Evolutionary conservation across 148 eudicot genomes (phyloP).

Genomic region (Dianthus caryophyllus): DNA sequence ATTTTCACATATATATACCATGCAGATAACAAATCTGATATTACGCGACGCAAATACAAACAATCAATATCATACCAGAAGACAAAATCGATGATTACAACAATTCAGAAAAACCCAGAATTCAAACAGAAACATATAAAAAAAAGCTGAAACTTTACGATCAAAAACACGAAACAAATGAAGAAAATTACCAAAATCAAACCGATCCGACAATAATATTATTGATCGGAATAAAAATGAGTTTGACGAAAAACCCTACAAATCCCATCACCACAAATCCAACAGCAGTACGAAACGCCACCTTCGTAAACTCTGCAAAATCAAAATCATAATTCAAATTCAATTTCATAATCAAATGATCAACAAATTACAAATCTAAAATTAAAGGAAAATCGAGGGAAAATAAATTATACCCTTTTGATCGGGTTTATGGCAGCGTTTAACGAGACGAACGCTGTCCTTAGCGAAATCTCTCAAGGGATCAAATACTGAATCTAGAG

Average conservation of each 20-base stretch:
- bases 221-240: slow-evolving; percentile 59
- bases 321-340: background rate
- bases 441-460: slow-evolving; percentile 62
- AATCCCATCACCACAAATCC: slow-evolving; percentile 74
- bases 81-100: background rate
- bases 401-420: slow-evolving; percentile 34
- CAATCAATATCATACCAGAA: no score
- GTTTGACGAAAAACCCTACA: slow-evolving; percentile 59
- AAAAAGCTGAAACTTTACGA: background rate
- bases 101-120: background rate
- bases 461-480: slow-evolving; percentile 57
- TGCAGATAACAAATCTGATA: no score
- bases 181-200: slow-evolving; percentile 21
- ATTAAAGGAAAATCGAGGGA: background rate
- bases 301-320: slow-evolving; percentile 52
- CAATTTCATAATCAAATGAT: background rate
- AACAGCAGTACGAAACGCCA: slow-evolving; percentile 55
- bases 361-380: background rate
- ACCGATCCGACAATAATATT: slow-evolving; percentile 59
- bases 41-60: no score
- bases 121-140: no score
- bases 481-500: slow-evolving; percentile 49
- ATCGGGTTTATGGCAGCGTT: slow-evolving; percentile 62
- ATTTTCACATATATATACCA: no score
- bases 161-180: background rate